Percentiles rank a stretch among this genome's conserved stretches.
Evolutionary conservation across 805 yeast genomes (phyloP).

Genomic region (Starmera dryadoides): DNA sequence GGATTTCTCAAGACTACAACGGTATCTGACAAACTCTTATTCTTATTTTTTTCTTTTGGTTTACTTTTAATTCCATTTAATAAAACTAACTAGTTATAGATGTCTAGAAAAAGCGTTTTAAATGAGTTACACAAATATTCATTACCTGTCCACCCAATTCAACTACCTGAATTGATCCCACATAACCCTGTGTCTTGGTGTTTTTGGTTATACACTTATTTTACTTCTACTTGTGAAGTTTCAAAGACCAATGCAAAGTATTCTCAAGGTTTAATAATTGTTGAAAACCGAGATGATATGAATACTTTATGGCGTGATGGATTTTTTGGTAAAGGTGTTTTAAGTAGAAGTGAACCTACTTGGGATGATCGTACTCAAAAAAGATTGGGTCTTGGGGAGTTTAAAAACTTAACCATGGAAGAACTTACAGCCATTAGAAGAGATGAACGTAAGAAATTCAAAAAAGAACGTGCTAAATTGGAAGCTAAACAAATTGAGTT

Average conservation of each 20-base stretch:
- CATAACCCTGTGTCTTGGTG: conserved; percentile 68
- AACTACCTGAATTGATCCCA: conserved; percentile 45
- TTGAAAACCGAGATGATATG: conserved; percentile 40
- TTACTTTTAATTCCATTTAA: neutral
- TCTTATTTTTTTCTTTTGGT: neutral
- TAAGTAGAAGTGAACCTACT: conserved; percentile 89
- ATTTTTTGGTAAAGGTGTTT: conserved; percentile 87
- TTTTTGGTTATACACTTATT: conserved; percentile 32
- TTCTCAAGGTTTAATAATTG: conserved; percentile 26
- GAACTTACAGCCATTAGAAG: conserved; percentile 73
- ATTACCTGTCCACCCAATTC: conserved; percentile 46
- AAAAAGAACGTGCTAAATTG: conserved; percentile 52
- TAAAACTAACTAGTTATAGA: conserved; percentile 5
- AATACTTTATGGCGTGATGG: conserved; percentile 70
- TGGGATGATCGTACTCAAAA: conserved; percentile 68
- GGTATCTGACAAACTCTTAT: conserved; percentile 60
- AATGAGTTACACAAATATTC: conserved; percentile 38
- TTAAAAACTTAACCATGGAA: conserved; percentile 45
- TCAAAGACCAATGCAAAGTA: conserved; percentile 20
- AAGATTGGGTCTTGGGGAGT: conserved; percentile 40
- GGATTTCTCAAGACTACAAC: conserved; percentile 92
- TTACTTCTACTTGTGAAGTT: conserved; percentile 13
- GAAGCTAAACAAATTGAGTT: conserved; percentile 42
- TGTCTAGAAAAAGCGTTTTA: conserved; percentile 26
- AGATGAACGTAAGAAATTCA: conserved; percentile 63